Evolutionary conservation across 225 moss, liverwort and hornwort genomes (phyloP), one percentile per base, ranked within the genome.

Genomic region (Antitrichia curtipendula): DNA sequence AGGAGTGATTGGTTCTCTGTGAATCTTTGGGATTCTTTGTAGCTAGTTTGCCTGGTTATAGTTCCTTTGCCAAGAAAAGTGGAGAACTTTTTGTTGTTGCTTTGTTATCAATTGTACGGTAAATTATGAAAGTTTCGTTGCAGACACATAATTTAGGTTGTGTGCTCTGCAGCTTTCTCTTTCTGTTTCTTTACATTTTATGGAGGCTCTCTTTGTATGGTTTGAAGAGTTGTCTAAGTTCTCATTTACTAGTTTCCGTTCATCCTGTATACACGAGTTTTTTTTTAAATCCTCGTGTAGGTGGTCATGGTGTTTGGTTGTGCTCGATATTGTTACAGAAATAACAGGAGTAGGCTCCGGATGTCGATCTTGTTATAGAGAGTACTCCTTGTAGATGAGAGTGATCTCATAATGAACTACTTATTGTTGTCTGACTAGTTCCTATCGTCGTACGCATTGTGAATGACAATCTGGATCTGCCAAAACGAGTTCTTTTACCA

Each of bases 1-100:
- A 98, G 90, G 96, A 96, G 41, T 96, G 87, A 84, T 32, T 75
- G 25, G 49, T 47, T n/a, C 68, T 82, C 38, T 14, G 11, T 70
- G 61, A 60, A 32, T 19, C 31, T 61, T 17, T 41, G n/a, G 62
- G 72, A 36, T 72, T 63, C 53, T 79, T 79, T 78, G 85, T 75
- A 84, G 84, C 83, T 81, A 82, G 58, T 82, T 65, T 69, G 38
- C 75, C 72, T 73, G 80, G 88, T 62, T 87, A 36, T 81, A 63
- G 41, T 64, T 77, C 16, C 54, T 54, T 77, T 38, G 56, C 77
- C 56, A 38, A n/a, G 38, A 77, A 38, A 76, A 70, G 57, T 76
- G n/a, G 25, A n/a, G 76, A n/a, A 76, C 76, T 77, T 82, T 72
- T 58, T 74, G 74, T 86, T 82, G 83, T 83, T 66, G 65, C 85